Conservation (phyloP, 768 basidiomycete genomes). For the Auricularia sp. region DNA sequence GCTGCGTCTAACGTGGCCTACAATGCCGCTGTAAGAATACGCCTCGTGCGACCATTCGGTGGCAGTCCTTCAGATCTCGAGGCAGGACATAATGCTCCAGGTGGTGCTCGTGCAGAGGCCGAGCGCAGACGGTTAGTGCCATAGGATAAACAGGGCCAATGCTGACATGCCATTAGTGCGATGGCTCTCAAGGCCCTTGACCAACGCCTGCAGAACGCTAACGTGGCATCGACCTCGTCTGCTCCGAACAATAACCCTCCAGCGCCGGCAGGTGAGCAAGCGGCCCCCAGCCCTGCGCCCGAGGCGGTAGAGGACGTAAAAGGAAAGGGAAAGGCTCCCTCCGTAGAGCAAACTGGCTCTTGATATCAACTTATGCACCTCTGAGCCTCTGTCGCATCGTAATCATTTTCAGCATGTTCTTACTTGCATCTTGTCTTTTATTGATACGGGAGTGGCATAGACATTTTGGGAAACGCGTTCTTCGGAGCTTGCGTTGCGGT, state of each 20-base stretch:
- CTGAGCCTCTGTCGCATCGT: background rate
- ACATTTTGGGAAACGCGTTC: background rate
- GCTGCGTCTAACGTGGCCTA: slow-evolving; percentile 58
- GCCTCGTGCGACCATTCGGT: slow-evolving; percentile 56
- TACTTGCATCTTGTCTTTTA: too few species aligned
- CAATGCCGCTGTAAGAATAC: slow-evolving; percentile 45
- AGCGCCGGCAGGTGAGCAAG: background rate
- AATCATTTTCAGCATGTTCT: background rate
- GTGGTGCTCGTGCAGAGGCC: slow-evolving; percentile 91
- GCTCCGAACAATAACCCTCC: background rate
- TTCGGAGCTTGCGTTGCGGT: background rate
- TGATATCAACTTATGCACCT: background rate
- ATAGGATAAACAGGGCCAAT: slow-evolving; percentile 5
- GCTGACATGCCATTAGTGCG: slow-evolving; percentile 41
- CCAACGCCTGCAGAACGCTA: slow-evolving; percentile 47
- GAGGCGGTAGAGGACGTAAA: background rate
- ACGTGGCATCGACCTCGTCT: slow-evolving; percentile 2
- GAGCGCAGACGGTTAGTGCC: slow-evolving; percentile 75
- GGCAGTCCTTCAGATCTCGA: slow-evolving; percentile 52
- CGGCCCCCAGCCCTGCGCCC: too few species aligned
- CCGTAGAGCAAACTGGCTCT: background rate
- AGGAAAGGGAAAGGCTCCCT: background rate
- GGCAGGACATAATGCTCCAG: slow-evolving; percentile 60
- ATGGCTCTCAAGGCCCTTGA: slow-evolving; percentile 96
- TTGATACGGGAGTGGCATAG: too few species aligned